Evolutionary conservation across 1,139 yeast species (phyloP).

Genomic region (Blastobotrys ciferrii): DNA sequence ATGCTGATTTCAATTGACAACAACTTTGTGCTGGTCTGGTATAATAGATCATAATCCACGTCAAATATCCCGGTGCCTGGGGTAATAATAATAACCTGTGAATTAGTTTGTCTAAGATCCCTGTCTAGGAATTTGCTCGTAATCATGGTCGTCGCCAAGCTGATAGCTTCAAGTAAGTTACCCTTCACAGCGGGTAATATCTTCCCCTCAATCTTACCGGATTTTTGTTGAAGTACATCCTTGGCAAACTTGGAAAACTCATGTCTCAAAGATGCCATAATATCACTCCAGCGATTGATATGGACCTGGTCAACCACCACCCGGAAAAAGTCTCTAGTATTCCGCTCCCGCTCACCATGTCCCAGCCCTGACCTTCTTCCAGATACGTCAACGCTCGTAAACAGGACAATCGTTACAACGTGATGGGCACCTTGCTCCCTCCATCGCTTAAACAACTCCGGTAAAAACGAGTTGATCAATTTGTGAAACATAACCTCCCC

Average conservation of each 20-base stretch:
- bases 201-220: slow-evolving; percentile 36
- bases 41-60: slow-evolving; percentile 76
- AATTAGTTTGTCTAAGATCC: slow-evolving; percentile 81
- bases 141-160: slow-evolving; percentile 74
- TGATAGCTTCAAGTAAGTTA: slow-evolving; percentile 81
- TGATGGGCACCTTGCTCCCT: slow-evolving; percentile 84
- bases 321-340: slow-evolving; percentile 76
- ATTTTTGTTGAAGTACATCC: slow-evolving; percentile 58
- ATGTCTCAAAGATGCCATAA: slow-evolving; percentile 79
- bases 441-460: slow-evolving; percentile 88
- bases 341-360: slow-evolving; percentile 71
- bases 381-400: slow-evolving; percentile 75
- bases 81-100: slow-evolving; percentile 79
- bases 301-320: slow-evolving; percentile 96
- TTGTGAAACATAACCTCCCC: slow-evolving; percentile 94
- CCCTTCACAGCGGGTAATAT: slow-evolving; percentile 87
- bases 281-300: slow-evolving; percentile 79
- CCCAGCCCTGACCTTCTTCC: slow-evolving; percentile 19
- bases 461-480: slow-evolving; percentile 84
- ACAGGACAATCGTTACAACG: slow-evolving; percentile 83
- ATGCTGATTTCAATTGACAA: slow-evolving; percentile 78
- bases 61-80: slow-evolving; percentile 95
- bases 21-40: slow-evolving; percentile 73
- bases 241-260: slow-evolving; percentile 83
- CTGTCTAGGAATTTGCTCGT: slow-evolving; percentile 82